Evolutionary conservation across 208 protist genomes (phyloP), one percentile per base, ranked within the genome.

Genomic region (Herpetomonas samuelpessoai): DNA sequence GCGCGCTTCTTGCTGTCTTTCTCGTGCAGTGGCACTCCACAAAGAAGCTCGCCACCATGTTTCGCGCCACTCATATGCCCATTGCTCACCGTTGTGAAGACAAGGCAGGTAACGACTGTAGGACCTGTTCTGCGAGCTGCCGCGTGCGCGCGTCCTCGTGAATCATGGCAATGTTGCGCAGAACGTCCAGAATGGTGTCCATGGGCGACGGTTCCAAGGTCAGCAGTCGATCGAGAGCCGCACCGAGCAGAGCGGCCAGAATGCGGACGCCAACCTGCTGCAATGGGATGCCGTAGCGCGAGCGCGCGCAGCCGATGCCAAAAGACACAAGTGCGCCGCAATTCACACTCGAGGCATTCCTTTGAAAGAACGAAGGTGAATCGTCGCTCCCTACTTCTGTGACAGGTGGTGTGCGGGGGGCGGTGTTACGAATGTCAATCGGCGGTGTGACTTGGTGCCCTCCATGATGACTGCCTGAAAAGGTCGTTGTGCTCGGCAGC

Each of bases 211-310:
- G 25, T 3, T 31, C 38, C 12, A 61, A 18, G 16, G 67, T 59
- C 0, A 62, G n/a, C 35, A 92, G 79, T 6, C 84, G 55, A 31
- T 90, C 82, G 6, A 77, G 80, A 1, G 82, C 88, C 0, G 74
- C 74, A 7, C 75, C 83, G 29, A 95, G 52, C 18, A 92, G 27
- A 0, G 78, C 68, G 22, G 85, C 87, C 38, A 95, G 68, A 6
- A 92, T 65, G 2, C 79, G 79, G n/a, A 92, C 79, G 9, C 88
- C 88, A 18, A 59, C 59, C 1, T 64, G 65, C 57, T 94, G 88
- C 47, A 94, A 30, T 1, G 52, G 62, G n/a, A 73, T 54, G 4
- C 76, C 76, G 30, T 57, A 69, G 0, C 57, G 46, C 46, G 83
- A 91, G 14, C 79, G 74, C 3, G 79, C 68, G 25, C 70, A 86